These are phyloP conservation scores for Amanita pallidorosea DNA, from an alignment of 768 basidiomycete genomes.

Conservation along the genomic window DNA sequence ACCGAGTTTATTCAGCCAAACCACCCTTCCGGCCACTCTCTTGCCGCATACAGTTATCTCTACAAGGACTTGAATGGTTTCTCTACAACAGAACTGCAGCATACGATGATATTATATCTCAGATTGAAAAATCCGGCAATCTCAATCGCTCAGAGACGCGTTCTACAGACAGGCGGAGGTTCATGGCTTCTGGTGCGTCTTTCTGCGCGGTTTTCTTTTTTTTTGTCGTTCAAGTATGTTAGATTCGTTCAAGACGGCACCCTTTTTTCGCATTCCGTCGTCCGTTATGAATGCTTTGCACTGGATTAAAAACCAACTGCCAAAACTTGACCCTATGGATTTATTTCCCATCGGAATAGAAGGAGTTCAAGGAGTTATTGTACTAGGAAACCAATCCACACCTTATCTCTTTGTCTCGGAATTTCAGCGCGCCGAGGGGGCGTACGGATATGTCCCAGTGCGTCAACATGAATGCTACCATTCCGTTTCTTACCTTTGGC, in stretches of 20 bases:
- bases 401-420: slow-evolving; percentile 74
- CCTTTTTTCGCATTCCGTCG: slow-evolving; percentile 22
- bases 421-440: slow-evolving; percentile 69
- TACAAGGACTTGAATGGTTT: slow-evolving; percentile 89
- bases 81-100: slow-evolving; percentile 85
- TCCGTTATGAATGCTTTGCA: slow-evolving; percentile 28
- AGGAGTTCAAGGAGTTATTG: slow-evolving; percentile 69
- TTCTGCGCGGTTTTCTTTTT: neutral
- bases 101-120: slow-evolving; percentile 77
- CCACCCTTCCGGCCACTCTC: slow-evolving; percentile 30
- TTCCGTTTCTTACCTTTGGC: neutral
- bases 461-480: slow-evolving; percentile 14
- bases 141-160: slow-evolving; percentile 18
- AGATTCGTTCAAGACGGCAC: slow-evolving; percentile 16
- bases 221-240: neutral
- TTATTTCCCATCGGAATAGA: slow-evolving; percentile 80
- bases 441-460: slow-evolving; percentile 71
- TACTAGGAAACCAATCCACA: slow-evolving; percentile 80
- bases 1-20: slow-evolving; percentile 19
- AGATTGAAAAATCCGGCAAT: slow-evolving; percentile 41
- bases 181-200: slow-evolving; percentile 1
- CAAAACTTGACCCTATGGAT: slow-evolving; percentile 69
- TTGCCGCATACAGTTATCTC: slow-evolving; percentile 71
- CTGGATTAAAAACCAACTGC: slow-evolving; percentile 54
- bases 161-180: slow-evolving; percentile 22